Evolutionary conservation across 345 rosid genomes (phyloP).

Genomic region (Mangifera indica): DNA sequence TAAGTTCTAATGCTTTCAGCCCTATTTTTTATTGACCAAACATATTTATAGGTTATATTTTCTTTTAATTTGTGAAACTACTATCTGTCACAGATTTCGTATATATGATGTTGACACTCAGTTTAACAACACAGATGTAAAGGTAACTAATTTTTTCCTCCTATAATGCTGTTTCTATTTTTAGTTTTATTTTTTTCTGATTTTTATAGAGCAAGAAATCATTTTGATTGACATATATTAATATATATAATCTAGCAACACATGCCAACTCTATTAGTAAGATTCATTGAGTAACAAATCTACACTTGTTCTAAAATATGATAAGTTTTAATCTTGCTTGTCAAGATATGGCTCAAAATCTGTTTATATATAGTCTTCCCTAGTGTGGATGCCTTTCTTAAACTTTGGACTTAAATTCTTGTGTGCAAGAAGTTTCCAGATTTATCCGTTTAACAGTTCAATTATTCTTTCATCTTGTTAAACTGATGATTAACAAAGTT

Average conservation of each 20-base stretch:
- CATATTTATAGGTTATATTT: conserved; percentile 16
- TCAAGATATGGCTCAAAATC: background rate
- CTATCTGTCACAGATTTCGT: conserved; percentile 50
- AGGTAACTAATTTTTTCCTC: conserved; percentile 42
- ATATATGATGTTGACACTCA: conserved; percentile 80
- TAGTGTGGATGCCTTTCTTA: no score
- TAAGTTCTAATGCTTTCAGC: conserved; percentile 40
- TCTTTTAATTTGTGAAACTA: conserved; percentile 21
- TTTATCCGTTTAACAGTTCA: no score
- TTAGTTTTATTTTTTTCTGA: background rate
- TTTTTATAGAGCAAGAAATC: conserved; percentile 1
- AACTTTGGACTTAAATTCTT: no score
- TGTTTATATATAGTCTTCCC: no score
- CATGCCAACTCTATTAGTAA: background rate
- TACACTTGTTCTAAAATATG: background rate
- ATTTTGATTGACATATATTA: background rate
- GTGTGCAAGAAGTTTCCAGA: no score
- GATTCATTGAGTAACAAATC: background rate
- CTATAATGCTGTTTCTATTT: background rate
- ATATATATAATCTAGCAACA: background rate
- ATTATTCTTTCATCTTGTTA: background rate
- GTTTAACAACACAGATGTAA: conserved; percentile 62
- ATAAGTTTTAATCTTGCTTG: conserved; percentile 1
- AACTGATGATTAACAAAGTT: background rate
- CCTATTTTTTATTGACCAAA: conserved; percentile 2